Conservation (phyloP, 306 rosid species). For the Lathyrus aphaca region DNA sequence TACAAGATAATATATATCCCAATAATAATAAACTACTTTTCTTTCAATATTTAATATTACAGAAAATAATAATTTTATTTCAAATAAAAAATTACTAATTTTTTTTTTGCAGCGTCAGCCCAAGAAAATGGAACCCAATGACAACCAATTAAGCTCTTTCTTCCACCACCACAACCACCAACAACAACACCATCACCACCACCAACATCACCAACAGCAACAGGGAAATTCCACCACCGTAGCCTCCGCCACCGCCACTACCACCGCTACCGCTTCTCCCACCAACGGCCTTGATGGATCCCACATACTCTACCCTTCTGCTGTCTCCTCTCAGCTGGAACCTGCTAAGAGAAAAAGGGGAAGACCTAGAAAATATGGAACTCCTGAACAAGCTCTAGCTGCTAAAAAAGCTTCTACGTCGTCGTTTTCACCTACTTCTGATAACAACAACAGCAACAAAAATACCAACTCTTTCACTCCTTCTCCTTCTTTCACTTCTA, state of each 20-base stretch:
- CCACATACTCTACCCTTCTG: slow-evolving; percentile 69
- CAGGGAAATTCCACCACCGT: slow-evolving; percentile 18
- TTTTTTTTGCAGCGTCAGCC: slow-evolving; percentile 43
- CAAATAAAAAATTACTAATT: slow-evolving; percentile 24
- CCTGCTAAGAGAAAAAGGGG: slow-evolving; percentile 86
- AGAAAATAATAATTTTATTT: slow-evolving; percentile 1
- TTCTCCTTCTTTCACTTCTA: slow-evolving; percentile 54
- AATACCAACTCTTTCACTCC: slow-evolving; percentile 47
- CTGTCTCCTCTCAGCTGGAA: slow-evolving; percentile 62
- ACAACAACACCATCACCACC: slow-evolving; percentile 38
- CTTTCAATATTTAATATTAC: slow-evolving; percentile 9
- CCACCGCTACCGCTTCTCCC: slow-evolving; percentile 46
- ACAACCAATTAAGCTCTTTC: slow-evolving; percentile 84
- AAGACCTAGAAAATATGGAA: slow-evolving; percentile 84
- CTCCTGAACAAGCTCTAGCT: slow-evolving; percentile 86
- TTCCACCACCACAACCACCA: slow-evolving; percentile 51
- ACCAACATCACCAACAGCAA: background rate
- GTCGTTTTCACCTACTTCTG: slow-evolving; percentile 50
- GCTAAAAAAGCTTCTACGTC: slow-evolving; percentile 83
- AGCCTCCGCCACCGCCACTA: slow-evolving; percentile 24
- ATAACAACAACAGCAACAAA: slow-evolving; percentile 48
- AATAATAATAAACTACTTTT: slow-evolving; percentile 40
- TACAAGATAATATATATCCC: slow-evolving; percentile 30
- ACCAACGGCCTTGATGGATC: slow-evolving; percentile 74
- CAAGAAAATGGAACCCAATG: slow-evolving; percentile 76